phyloP scores from a whole-genome alignment of 2,329 filamentous ascomycete species.

The Colletotrichum musae region DNA sequence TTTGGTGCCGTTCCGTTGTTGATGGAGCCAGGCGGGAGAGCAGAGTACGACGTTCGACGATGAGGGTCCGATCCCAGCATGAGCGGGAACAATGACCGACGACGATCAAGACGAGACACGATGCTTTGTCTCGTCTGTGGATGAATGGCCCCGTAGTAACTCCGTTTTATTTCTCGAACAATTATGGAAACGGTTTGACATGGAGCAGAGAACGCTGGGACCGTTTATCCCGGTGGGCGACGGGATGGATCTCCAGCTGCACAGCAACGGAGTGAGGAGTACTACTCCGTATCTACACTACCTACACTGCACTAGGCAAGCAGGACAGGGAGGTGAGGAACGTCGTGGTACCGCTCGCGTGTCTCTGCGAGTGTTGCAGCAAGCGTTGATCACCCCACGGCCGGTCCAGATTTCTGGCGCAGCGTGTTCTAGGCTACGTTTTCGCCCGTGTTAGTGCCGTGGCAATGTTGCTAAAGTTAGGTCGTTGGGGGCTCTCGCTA shows the following conservation, averaged over 20 bases:
- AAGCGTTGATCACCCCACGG: slow-evolving; percentile 28
- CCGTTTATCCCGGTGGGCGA: no score
- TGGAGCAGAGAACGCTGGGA: neutral
- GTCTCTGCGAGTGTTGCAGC: slow-evolving; percentile 18
- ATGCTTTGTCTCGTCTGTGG: slow-evolving; percentile 26
- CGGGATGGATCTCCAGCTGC: no score
- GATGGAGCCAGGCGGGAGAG: slow-evolving; percentile 15
- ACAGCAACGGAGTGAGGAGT: no score
- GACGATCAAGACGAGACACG: slow-evolving; percentile 39
- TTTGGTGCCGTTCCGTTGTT: slow-evolving; percentile 27
- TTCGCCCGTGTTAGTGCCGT: slow-evolving; percentile 24
- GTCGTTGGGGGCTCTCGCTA: slow-evolving; percentile 19
- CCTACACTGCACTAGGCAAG: no score
- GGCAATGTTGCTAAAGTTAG: slow-evolving; percentile 40
- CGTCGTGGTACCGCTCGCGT: neutral
- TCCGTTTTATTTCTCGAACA: slow-evolving; percentile 22
- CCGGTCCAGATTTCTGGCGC: slow-evolving; percentile 28
- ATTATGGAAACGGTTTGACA: slow-evolving; percentile 19
- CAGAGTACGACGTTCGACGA: slow-evolving; percentile 12
- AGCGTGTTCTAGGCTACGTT: slow-evolving; percentile 32
- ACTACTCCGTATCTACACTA: no score
- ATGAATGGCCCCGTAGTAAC: slow-evolving; percentile 26
- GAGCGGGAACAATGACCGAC: slow-evolving; percentile 18
- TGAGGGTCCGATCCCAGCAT: slow-evolving; percentile 5
- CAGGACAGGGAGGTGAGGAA: neutral